Conservation (phyloP, 2,329 filamentous ascomycete species). For the Alternaria novae-zelandiae region DNA sequence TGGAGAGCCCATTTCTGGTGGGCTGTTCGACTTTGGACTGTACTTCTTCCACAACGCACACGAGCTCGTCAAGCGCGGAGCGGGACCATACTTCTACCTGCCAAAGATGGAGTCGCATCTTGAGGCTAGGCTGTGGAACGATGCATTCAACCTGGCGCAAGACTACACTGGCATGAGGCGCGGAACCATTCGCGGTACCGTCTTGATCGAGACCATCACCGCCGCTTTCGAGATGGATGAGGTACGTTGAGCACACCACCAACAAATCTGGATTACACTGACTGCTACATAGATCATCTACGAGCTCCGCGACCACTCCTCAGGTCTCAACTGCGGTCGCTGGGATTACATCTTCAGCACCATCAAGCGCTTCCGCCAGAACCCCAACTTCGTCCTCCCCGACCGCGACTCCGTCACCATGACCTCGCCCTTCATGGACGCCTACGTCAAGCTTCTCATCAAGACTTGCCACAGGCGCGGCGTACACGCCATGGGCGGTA, state of each 20-base stretch:
- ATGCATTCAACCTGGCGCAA: conserved; percentile 94
- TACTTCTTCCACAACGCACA: conserved; percentile 99
- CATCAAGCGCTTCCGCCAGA: conserved; percentile 99
- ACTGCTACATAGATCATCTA: conserved; percentile 77
- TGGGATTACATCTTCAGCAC: conserved; percentile 99
- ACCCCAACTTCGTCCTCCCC: conserved; percentile 89
- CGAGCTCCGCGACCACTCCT: conserved; percentile 94
- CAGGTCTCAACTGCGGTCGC: conserved; percentile 95
- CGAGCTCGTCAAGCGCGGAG: conserved; percentile 82
- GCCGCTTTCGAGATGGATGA: conserved; percentile 99
- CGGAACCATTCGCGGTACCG: conserved; percentile 92
- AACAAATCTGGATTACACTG: conserved; percentile 8
- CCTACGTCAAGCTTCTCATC: conserved; percentile 95
- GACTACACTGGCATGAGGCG: conserved; percentile 89
- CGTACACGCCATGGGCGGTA: conserved; percentile 98
- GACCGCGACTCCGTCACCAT: conserved; percentile 92
- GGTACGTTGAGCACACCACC: conserved; percentile 36
- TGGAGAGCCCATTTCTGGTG: conserved; percentile 90
- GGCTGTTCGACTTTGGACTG: conserved; percentile 94
- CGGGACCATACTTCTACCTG: conserved; percentile 96
- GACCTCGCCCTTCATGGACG: conserved; percentile 98
- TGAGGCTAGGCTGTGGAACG: conserved; percentile 97
- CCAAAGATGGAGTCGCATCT: conserved; percentile 98
- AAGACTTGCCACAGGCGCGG: conserved; percentile 97
- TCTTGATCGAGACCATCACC: conserved; percentile 96